Base-by-base conservation (phyloP, 108 stramenopile species). In the Discostella pseudostelligera region DNA sequence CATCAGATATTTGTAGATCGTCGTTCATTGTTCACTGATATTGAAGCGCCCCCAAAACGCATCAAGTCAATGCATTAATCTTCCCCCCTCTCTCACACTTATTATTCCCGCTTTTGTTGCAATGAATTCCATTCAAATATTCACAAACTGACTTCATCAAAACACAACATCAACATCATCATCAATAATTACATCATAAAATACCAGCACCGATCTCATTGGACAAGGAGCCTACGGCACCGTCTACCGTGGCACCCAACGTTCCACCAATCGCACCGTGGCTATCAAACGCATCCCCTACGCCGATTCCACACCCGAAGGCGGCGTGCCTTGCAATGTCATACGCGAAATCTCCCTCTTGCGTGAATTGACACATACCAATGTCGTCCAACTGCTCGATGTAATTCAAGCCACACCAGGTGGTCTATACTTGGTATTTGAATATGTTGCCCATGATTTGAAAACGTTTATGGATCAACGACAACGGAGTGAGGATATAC, bases 141-240 rank as follows among this genome's bases (percentile, higher is more conserved):
- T 39, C 36, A 70, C 32, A n/a, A n/a, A n/a, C n/a, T n/a, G n/a
- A n/a, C n/a, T n/a, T n/a, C n/a, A n/a, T n/a, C n/a, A n/a, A n/a
- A n/a, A n/a, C n/a, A n/a, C n/a, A n/a, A n/a, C n/a, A n/a, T n/a
- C n/a, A n/a, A n/a, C n/a, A n/a, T n/a, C n/a, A n/a, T n/a, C n/a
- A n/a, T n/a, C n/a, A n/a, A n/a, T n/a, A n/a, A n/a, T n/a, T n/a
- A n/a, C n/a, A n/a, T n/a, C n/a, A n/a, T n/a, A n/a, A n/a, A 2
- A 21, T 1, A 14, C 10, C 50, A 51, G 96, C 55, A 87, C 97
- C 45, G 97, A 97, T 35, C 90, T 97, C 70, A 96, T 99, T 43
- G 99, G 99, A 17, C 97, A 99, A 76, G 99, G 99, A 44, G 98
- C 99, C 1, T 99, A 99, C 59, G 99, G 99, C 12, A 94, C 98